Evolutionary conservation across 805 yeast species (phyloP), one percentile per base, ranked within the genome.

Genomic region (Wickerhamomyces kurtzmanii): DNA sequence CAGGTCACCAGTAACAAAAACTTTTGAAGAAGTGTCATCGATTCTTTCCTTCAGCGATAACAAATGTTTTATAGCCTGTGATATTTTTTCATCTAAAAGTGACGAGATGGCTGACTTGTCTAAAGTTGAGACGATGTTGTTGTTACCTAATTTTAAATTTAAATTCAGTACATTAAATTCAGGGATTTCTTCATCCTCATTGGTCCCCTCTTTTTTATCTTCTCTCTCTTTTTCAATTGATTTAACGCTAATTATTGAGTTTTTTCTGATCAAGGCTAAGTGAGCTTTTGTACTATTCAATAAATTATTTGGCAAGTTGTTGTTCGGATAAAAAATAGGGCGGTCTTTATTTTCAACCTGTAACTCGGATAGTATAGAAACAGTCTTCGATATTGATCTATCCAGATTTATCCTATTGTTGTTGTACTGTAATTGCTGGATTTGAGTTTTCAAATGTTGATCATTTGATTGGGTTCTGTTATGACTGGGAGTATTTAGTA

Each of bases 1-100:
- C 39, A 91, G 67, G 51, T 91, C 99, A 28, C 99, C 99, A 3
- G 98, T 93, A 21, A 91, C 87, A 36, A 91, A 75, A 1, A 91
- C 96, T 43, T 89, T 89, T 3, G 97, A 87, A 0, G 89, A 70
- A 0, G 91, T 84, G 43, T 93, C 96, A 38, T 80, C 91, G 11
- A 91, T 77, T 40, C 99, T 68, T 27, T 78, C 91, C 37, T 75
- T 74, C 36, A 93, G 59, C 12, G 86, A 71, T 6, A 57, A 43
- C 27, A 89, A 57, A 47, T 87, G 96, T 38, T 71, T 72, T 8
- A 71, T 53, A 12, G 79, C 77, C 34, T 71, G 77, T 9, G 59
- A 42, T 13, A 89, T 62, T 43, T 82, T 82, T 24, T 75, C 75
- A 31, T 75, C 80, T 21, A 89, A 56, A 13, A 89, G 54, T 25